Evolutionary conservation across 2,329 filamentous ascomycete genomes (phyloP).

Genomic region (Talaromyces sp.): DNA sequence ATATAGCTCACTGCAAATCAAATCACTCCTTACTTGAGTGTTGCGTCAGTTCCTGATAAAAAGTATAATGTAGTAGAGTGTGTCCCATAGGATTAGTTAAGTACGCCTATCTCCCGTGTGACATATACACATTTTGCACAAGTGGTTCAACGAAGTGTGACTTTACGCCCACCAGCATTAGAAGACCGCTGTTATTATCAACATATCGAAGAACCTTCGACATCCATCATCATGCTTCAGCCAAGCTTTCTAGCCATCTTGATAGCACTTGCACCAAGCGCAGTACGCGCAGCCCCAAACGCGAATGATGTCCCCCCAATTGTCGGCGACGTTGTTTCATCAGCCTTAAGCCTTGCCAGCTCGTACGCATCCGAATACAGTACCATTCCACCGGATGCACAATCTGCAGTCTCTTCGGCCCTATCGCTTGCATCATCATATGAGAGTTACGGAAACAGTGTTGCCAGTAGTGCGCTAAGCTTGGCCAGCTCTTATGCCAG

Average conservation of each 20-base stretch:
- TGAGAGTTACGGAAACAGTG: constrained; percentile 13
- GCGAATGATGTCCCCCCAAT: constrained; percentile 12
- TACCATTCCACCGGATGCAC: constrained; percentile 15
- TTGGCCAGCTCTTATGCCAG: constrained; percentile 15
- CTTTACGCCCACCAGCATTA: no score
- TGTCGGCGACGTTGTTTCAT: constrained; percentile 9
- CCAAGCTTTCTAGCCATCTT: not conserved
- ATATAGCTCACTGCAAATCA: not conserved
- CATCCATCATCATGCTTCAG: not conserved
- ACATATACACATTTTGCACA: not conserved
- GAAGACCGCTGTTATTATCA: no score
- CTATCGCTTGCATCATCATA: constrained; percentile 17
- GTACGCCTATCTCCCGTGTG: no score
- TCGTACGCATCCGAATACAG: constrained; percentile 19
- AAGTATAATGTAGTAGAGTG: not conserved
- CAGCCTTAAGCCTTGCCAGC: constrained; percentile 12
- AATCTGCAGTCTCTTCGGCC: constrained; percentile 13
- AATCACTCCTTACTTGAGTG: constrained; percentile 1
- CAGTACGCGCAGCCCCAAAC: constrained; percentile 6
- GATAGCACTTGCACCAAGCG: not conserved
- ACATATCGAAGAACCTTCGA: no score
- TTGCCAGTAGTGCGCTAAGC: constrained; percentile 8
- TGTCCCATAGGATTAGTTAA: no score
- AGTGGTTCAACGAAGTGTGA: not conserved
- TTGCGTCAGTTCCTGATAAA: not conserved